Evolutionary conservation across 1,139 yeast species (phyloP).

Genomic region (Magnusiomyces clavatus): DNA sequence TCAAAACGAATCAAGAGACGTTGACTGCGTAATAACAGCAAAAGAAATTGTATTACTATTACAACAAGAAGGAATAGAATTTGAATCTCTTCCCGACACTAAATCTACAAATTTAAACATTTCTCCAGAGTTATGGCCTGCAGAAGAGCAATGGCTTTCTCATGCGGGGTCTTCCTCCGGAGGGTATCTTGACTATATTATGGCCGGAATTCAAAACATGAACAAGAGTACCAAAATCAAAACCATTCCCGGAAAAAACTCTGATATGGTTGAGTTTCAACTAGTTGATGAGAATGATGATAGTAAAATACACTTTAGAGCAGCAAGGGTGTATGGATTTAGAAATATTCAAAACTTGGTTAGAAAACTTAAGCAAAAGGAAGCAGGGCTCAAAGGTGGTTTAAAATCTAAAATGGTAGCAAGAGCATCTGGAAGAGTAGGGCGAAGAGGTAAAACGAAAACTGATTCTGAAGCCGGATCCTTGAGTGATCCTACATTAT

Average conservation of each 20-base stretch:
- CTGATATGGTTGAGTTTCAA: conserved; percentile 66
- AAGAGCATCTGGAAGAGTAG: conserved; percentile 5
- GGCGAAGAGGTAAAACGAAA: conserved; percentile 17
- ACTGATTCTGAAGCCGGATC: conserved; percentile 12
- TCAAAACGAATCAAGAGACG: conserved; percentile 42
- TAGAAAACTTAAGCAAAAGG: conserved; percentile 57
- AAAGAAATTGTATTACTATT: conserved; percentile 72
- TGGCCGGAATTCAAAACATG: conserved; percentile 25
- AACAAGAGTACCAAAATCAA: conserved; percentile 22
- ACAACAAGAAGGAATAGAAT: conserved; percentile 37
- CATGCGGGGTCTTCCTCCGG: conserved; percentile 77
- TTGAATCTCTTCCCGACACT: conserved; percentile 12
- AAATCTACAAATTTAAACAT: conserved; percentile 10
- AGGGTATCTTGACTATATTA: conserved; percentile 49
- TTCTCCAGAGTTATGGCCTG: conserved; percentile 57
- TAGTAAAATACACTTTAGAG: conserved; percentile 44
- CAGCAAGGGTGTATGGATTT: conserved; percentile 84
- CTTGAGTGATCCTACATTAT: conserved; percentile 47
- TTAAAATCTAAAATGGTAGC: conserved; percentile 14
- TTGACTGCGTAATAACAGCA: conserved; percentile 91
- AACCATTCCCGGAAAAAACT: conserved; percentile 53
- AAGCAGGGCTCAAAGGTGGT: conserved; percentile 23
- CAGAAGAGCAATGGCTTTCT: conserved; percentile 56
- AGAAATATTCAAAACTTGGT: conserved; percentile 91
- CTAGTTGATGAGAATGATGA: conserved; percentile 36